phyloP scores from a whole-genome alignment of 805 yeast species.

The Blastobotrys mokoenaii region DNA sequence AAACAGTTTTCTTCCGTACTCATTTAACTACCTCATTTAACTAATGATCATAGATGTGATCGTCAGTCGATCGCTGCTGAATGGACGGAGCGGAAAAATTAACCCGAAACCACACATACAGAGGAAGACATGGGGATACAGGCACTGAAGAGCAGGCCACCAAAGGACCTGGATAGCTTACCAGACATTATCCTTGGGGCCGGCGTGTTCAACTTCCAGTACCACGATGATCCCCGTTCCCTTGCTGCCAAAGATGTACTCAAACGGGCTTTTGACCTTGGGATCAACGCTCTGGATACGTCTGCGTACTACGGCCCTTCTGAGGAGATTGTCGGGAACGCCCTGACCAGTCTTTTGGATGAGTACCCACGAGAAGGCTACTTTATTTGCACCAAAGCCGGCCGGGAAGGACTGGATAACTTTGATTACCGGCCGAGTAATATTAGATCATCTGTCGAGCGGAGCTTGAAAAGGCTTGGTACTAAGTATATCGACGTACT shows the following conservation, averaged over 20 bases:
- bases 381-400: conserved; percentile 78
- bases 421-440: conserved; percentile 65
- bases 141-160: not conserved
- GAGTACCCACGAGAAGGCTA: conserved; percentile 51
- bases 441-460: conserved; percentile 51
- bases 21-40: too few relatives aligned
- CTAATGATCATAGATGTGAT: too few relatives aligned
- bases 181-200: conserved; percentile 65
- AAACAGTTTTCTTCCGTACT: too few relatives aligned
- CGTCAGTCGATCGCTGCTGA: too few relatives aligned
- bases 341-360: conserved; percentile 35
- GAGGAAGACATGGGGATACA: not conserved
- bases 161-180: conserved; percentile 26
- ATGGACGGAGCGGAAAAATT: not conserved
- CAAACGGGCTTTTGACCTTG: conserved; percentile 50
- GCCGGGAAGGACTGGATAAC: conserved; percentile 56
- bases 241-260: conserved; percentile 54
- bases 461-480: conserved; percentile 58
- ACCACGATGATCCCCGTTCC: conserved; percentile 56
- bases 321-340: conserved; percentile 64
- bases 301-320: conserved; percentile 93
- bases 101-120: not conserved
- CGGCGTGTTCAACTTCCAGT: conserved; percentile 77
- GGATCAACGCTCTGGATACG: conserved; percentile 76
- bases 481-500: conserved; percentile 71